These are phyloP conservation scores for Blechomonas ayalai DNA, from an alignment of 208 protist species.

Conservation along the genomic window DNA sequence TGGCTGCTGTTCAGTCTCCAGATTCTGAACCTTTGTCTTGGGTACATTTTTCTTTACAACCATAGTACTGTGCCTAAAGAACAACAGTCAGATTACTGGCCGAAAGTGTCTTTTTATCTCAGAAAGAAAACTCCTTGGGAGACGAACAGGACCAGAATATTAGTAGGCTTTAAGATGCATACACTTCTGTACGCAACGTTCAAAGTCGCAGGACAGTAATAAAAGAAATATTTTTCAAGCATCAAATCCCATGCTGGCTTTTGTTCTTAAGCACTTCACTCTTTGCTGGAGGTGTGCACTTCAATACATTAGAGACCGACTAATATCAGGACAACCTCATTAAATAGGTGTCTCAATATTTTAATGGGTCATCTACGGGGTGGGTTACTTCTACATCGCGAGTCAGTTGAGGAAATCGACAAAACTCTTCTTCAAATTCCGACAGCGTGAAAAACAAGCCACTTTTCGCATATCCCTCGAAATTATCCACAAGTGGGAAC, in stretches of 20 bases:
- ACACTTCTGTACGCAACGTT: background rate
- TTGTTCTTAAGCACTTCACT: constrained; percentile 1
- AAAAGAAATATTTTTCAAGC: constrained; percentile 4
- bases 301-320: background rate
- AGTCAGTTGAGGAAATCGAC: constrained; percentile 32
- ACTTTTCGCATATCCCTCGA: constrained; percentile 40
- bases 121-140: too few species aligned
- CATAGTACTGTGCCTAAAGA: too few species aligned
- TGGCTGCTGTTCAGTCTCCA: background rate
- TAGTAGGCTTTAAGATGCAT: background rate
- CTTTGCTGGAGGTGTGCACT: background rate
- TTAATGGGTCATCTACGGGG: constrained; percentile 66
- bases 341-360: constrained; percentile 31
- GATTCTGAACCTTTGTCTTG: constrained; percentile 4
- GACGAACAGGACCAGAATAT: too few species aligned
- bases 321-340: background rate
- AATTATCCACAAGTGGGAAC: constrained; percentile 40
- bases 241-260: constrained; percentile 1
- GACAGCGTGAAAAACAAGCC: constrained; percentile 48
- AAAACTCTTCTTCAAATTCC: constrained; percentile 62
- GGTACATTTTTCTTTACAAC: constrained; percentile 1
- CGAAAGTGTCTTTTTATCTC: too few species aligned
- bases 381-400: constrained; percentile 67
- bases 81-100: too few species aligned
- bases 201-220: background rate